Base-by-base conservation (phyloP, 768 basidiomycete genomes). In the Tulasnella sp. region DNA sequence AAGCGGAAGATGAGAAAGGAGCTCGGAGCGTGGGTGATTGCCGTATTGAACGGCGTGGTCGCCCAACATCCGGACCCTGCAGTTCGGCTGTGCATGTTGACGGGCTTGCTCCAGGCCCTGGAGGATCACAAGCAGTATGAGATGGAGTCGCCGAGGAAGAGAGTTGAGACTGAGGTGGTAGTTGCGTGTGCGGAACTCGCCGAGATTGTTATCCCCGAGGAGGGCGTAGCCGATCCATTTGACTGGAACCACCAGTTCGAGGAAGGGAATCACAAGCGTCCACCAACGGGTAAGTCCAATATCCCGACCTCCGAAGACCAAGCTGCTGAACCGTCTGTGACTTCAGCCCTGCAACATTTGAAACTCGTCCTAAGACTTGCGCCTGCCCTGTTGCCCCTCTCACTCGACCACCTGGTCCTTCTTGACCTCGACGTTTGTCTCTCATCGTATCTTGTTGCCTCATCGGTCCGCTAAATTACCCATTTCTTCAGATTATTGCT, bases 41-140 rank as follows among this genome's bases (percentile, higher is more conserved):
- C 36, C 14, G 37, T 77, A 2, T 9, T 67, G 17, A 19, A 77
- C 5, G 77, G 77, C 2, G 19, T 76, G 8, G 29, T 39, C 38
- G 31, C 42, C 25, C 31, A 34, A 25, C 42, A 22, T 14, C 54
- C 19, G 17, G 34, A 76, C 31, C 17, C 42, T 14, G 36, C 37
- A 14, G 77, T 70, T 15, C 39, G 58, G 9, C 42, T 77, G 29
- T 36, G 54, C 37, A 38, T 77, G n/a, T 39, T 77, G 19, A 49
- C 22, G 12, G 77, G 77, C 7, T 36, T 77, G n/a, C 64, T 77
- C 14, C 52, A 29, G 22, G 77, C 52, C 17, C 67, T 77, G 14
- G 38, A 77, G 19, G 77, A 77, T 45, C 52, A 45, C 76, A 69
- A 68, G 15, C 29, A 29, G 25, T 34, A 25, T n/a, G 19, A 25